Base-by-base conservation (phyloP, 2,329 filamentous ascomycete species). In the Didymella keratinophila region DNA sequence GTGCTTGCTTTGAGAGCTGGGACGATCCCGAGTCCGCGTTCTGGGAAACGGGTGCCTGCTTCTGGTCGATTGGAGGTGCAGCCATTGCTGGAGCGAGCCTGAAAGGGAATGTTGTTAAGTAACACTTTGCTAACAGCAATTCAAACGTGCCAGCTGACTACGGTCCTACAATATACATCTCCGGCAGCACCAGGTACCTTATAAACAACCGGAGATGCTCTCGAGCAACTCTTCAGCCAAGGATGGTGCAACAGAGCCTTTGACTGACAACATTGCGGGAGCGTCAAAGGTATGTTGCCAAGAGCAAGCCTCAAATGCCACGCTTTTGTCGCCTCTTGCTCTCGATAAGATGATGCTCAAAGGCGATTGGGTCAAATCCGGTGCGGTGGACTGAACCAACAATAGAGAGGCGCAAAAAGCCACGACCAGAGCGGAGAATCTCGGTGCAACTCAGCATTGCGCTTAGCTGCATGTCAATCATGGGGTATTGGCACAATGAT, bases 201-300 rank as follows among this genome's bases (percentile, higher is more conserved):
- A 61, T 67, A 67, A 62, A 52, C 18, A 27, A 50, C 37, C 50
- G 58, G 51, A 66, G 39, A 51, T 48, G 41, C 37, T 50, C 36
- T 43, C 27, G 28, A 43, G 30, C 21, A 46, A n/a, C 23, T 45
- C 12, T 41, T 25, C 41, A 47, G 56, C 56, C 53, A 53, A 55
- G 49, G 36, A 69, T 69, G 66, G 55, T 69, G 66, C 66, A 69
- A 69, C 47, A 34, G 25, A 25, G 42, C 37, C 49, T 20, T 45
- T 18, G 21, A 21, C 34, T 69, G 65, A 67, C 66, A 69, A 69
- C 64, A 69, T 66, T 41, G 9, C 48, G 51, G 21, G 21, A 41
- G 44, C n/a, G 30, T 27, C 48, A 28, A 45, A 53, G 48, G 41
- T 52, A 18, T 49, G 45, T 34, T 54, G 50, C 54, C 52, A 52